phyloP scores from a whole-genome alignment of 2,329 filamentous ascomycete species.

The Colletotrichum nymphaeae region DNA sequence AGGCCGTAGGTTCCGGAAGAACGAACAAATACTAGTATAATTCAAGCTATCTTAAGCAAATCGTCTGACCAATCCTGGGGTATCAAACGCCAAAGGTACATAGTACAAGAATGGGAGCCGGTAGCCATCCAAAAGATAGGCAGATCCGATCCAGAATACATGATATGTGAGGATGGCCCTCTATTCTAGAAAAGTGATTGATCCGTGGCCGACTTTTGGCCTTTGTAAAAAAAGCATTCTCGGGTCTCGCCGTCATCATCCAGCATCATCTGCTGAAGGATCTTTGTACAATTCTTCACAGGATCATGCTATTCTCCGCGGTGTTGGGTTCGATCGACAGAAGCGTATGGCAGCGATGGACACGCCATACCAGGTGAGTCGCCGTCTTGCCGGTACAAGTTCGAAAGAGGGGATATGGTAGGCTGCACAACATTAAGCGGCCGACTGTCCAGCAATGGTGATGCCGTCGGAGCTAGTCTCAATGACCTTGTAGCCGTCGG shows the following conservation, averaged over 20 bases:
- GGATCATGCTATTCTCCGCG: not conserved
- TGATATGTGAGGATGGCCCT: not conserved
- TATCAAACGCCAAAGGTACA: conserved; percentile 17
- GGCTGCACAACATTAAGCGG: not conserved
- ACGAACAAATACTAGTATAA: not conserved
- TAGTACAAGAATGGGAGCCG: not conserved
- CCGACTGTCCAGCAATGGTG: conserved; percentile 16
- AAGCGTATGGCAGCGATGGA: not conserved
- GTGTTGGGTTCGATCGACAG: not conserved
- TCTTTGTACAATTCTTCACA: not conserved
- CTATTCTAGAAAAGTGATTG: not conserved
- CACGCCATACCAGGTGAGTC: not conserved
- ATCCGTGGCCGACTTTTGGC: not conserved
- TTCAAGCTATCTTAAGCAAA: not conserved
- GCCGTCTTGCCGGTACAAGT: not conserved
- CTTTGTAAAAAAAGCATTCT: not conserved
- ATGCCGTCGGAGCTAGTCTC: conserved; percentile 76
- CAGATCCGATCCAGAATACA: not conserved
- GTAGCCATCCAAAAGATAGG: not conserved
- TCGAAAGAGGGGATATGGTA: not conserved
- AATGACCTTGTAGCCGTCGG: conserved; percentile 79
- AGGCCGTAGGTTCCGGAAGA: not conserved
- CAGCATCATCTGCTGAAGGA: not conserved
- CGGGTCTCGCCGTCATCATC: accelerated
- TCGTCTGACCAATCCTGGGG: conserved; percentile 6